phyloP scores from a whole-genome alignment of 371 early-diverging fungal genomes.

The Mucor velutinosus region DNA sequence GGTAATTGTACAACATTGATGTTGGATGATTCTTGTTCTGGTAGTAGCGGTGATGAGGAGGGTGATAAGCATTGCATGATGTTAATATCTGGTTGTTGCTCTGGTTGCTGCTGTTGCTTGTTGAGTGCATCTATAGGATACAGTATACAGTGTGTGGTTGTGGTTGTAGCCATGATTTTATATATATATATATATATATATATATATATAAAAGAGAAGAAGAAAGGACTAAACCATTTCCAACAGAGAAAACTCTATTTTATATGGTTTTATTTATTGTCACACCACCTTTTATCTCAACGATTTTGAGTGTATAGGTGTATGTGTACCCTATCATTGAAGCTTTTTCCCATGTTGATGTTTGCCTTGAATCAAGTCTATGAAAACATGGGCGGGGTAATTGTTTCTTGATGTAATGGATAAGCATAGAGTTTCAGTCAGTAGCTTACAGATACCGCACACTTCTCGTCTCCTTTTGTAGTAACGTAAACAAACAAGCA shows the following conservation, averaged over 20 bases:
- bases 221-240: background rate
- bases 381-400: background rate
- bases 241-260: background rate
- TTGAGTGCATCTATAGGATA: background rate
- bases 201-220: too few relatives aligned
- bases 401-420: background rate
- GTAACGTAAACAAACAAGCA: background rate
- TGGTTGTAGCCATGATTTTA: background rate
- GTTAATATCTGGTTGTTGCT: background rate
- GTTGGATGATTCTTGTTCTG: background rate
- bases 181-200: too few relatives aligned
- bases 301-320: background rate
- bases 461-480: background rate
- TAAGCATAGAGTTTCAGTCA: background rate
- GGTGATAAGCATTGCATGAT: background rate
- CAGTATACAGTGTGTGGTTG: background rate
- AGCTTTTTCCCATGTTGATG: background rate
- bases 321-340: background rate
- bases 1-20: slow-evolving; percentile 9
- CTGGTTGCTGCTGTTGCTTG: background rate
- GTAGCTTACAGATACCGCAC: background rate
- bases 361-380: background rate
- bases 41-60: background rate
- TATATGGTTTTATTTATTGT: background rate
- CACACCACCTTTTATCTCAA: background rate